Percentiles rank a stretch among this genome's conserved stretches.
Conservation (phyloP, 208 protist genomes). For the Willaertia magna region DNA sequence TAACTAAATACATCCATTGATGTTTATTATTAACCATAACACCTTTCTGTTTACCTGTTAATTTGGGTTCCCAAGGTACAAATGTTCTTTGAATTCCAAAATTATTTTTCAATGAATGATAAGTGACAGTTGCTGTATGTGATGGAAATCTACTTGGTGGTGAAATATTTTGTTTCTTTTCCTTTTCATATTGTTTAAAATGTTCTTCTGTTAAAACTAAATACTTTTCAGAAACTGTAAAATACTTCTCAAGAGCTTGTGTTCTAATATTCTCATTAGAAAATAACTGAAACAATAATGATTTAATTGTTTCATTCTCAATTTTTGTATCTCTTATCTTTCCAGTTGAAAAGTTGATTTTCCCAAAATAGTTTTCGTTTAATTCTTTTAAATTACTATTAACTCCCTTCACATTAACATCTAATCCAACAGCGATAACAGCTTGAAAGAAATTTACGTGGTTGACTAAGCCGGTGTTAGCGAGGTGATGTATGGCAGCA, state of each 20-base stretch:
- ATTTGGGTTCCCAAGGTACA: neutral
- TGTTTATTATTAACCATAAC: neutral
- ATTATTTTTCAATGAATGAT: neutral
- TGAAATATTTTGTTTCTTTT: neutral
- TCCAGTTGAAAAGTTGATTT: neutral
- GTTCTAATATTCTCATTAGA: neutral
- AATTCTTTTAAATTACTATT: neutral
- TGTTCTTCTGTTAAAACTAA: neutral
- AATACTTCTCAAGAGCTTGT: neutral
- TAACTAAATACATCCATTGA: neutral
- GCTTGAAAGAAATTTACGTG: neutral
- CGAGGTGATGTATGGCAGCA: neutral
- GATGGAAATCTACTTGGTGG: neutral
- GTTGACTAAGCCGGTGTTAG: neutral
- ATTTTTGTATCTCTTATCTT: neutral
- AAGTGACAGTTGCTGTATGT: neutral
- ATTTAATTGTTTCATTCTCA: neutral
- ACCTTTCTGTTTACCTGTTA: neutral
- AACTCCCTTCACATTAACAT: neutral
- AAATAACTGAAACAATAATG: neutral
- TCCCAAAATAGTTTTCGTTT: neutral
- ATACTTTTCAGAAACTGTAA: neutral
- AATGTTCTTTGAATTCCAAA: neutral
- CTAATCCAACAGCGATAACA: neutral
- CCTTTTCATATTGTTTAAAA: neutral